These are phyloP conservation scores for Monascus ruber DNA, from an alignment of 2,329 filamentous ascomycete genomes.

Conservation along the genomic window DNA sequence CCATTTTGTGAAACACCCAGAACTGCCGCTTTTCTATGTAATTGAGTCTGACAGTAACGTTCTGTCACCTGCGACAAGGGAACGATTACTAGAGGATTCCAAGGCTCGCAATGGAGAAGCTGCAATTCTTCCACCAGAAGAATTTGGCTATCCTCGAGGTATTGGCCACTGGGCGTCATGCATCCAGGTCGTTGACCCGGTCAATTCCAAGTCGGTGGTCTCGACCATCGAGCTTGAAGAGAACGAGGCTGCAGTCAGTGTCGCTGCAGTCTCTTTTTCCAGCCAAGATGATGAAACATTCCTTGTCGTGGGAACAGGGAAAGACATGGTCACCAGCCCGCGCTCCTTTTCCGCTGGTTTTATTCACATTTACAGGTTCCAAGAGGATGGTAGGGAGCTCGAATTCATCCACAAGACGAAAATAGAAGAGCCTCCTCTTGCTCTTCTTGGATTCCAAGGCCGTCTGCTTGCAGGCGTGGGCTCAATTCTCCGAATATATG, in stretches of 20 bases:
- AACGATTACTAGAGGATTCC: conserved; percentile 63
- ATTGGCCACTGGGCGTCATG: conserved; percentile 90
- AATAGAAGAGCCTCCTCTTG: conserved; percentile 76
- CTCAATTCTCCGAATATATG: conserved; percentile 72
- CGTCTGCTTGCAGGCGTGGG: conserved; percentile 78
- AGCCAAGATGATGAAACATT: conserved; percentile 84
- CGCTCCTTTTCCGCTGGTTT: conserved; percentile 66
- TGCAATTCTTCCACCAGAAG: conserved; percentile 59
- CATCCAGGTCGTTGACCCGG: conserved; percentile 80
- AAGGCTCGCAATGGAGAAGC: conserved; percentile 60
- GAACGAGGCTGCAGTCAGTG: conserved; percentile 84
- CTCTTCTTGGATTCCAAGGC: conserved; percentile 88
- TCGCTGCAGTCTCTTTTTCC: conserved; percentile 72
- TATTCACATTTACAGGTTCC: conserved; percentile 85
- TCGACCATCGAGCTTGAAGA: conserved; percentile 72
- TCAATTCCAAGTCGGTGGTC: conserved; percentile 60
- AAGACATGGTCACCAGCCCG: conserved; percentile 73
- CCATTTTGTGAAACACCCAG: conserved; percentile 76
- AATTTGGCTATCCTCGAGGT: conserved; percentile 81
- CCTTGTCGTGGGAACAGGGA: conserved; percentile 86
- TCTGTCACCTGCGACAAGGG: conserved; percentile 64
- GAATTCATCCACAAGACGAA: conserved; percentile 97
- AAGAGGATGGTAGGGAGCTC: conserved; percentile 73
- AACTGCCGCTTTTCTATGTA: conserved; percentile 82
- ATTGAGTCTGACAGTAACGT: conserved; percentile 91